Base-by-base conservation (phyloP, 2,329 filamentous ascomycete genomes). In the Cladobotryum protrusum region DNA sequence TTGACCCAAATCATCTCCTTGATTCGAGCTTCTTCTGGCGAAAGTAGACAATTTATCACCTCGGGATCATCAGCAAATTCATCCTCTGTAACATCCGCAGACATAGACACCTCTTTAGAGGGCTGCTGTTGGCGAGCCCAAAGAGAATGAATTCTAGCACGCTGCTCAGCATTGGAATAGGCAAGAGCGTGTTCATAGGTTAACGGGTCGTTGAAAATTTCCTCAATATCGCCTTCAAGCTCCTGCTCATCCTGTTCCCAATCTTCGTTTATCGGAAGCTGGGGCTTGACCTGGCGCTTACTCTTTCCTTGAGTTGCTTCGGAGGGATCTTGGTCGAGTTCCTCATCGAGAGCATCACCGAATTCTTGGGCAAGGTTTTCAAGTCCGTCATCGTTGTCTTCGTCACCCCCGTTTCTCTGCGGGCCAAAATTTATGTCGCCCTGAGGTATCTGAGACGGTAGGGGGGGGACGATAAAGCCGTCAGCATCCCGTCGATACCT, bases 1-100 rank as follows among this genome's bases (percentile, higher is more conserved):
- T 92, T 91, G 40, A 95, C 83, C 93, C 93, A 99, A 47, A 97
- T 87, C 52, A 83, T 82, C 66, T 96, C 91, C 66, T 96, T 97
- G 62, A 90, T 81, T 33, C 79, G 79, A 2, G 85, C 81, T 69
- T 97, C 91, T 3, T 82, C 79, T 1, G 84, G 79, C 0, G 78
- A 79, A 5, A 97, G 76, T 34, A 90, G 69, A 62, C 91, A 96
- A 59, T 87, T 87, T 52, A 78, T 72, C 5, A 99, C 89, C 66
- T 99, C 93, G 0, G 84, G 86, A 55, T 99, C 93, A 59, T 95
- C 83, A 35, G 85, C 87, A 61, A 97, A 96, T 62, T 96, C 91
- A 50, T 87, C 80, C 50, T 87, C 87, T 45, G 78, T 82, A 17
- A 95, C 85, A 47, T 86, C 82, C 6, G 78, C 75, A 20, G 79